A percentile compares a stretch with the other conserved stretches of the same genome.
Evolutionary conservation across 768 basidiomycete genomes (phyloP).

Genomic region (Trametes coccinea): DNA sequence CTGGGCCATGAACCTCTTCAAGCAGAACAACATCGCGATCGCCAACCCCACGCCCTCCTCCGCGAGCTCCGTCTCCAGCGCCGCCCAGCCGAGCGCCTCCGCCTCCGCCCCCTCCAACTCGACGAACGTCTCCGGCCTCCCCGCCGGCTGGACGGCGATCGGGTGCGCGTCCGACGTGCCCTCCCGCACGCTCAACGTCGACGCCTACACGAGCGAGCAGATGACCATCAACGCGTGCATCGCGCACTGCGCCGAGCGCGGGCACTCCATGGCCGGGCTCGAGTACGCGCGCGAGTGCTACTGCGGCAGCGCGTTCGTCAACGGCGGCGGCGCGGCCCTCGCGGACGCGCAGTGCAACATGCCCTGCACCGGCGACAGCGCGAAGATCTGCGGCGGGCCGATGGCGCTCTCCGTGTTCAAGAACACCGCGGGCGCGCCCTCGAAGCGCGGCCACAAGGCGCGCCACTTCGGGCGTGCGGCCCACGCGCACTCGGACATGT

Average conservation of each 20-base stretch:
- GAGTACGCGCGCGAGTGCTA: constrained; percentile 26
- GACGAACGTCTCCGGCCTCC: constrained; percentile 8
- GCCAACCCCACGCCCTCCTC: constrained; percentile 6
- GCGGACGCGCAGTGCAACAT: constrained; percentile 18
- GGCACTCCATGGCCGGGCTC: constrained; percentile 19
- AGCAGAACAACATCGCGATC: constrained; percentile 4
- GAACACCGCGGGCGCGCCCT: background rate
- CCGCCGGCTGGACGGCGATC: constrained; percentile 15
- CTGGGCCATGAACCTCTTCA: constrained; percentile 23
- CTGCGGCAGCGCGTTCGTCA: constrained; percentile 19
- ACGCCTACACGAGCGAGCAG: constrained; percentile 17
- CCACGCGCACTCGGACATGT: constrained; percentile 11
- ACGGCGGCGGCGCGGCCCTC: constrained; percentile 17
- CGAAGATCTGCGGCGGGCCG: constrained; percentile 16
- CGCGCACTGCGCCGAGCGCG: constrained; percentile 14
- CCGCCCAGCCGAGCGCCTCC: background rate
- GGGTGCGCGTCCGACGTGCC: constrained; percentile 18
- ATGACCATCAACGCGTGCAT: constrained; percentile 20
- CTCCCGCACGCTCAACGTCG: constrained; percentile 18
- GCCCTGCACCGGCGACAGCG: constrained; percentile 15
- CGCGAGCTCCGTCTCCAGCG: background rate
- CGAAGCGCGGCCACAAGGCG: constrained; percentile 18
- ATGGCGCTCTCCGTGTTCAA: constrained; percentile 21
- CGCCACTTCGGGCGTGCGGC: constrained; percentile 19
- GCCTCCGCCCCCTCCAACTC: constrained; percentile 14